Conservation (phyloP, 139 green algal species). For the Auxenochlorella pyrenoidosa region DNA sequence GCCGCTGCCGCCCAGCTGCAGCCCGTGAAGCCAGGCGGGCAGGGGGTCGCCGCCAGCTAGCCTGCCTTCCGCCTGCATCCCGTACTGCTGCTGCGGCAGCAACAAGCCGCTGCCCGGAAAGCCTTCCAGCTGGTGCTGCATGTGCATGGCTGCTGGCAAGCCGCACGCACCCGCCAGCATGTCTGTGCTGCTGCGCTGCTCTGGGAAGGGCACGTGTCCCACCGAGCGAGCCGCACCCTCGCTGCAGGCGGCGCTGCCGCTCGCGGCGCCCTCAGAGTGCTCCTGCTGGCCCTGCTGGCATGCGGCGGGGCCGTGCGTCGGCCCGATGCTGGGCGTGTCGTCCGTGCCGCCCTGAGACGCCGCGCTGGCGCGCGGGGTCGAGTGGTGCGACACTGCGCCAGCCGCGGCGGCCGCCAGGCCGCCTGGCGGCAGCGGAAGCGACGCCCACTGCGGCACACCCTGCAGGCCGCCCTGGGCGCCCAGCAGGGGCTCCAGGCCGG, state of each 20-base stretch:
- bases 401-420: background rate
- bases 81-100: background rate
- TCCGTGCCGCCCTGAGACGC: background rate
- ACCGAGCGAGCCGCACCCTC: background rate
- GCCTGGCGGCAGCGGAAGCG: background rate
- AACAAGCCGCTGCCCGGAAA: background rate
- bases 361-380: background rate
- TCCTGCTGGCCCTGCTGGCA: background rate
- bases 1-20: background rate
- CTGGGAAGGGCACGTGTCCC: background rate
- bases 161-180: background rate
- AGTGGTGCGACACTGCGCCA: background rate
- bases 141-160: background rate
- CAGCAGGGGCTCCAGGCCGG: background rate
- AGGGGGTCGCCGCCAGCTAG: background rate
- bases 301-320: background rate
- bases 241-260: background rate
- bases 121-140: background rate
- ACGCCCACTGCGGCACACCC: background rate
- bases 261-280: background rate
- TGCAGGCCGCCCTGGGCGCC: background rate
- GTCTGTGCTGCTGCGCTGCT: too few relatives aligned
- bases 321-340: background rate
- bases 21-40: background rate
- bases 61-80: background rate